Base-by-base conservation (phyloP, 2,329 filamentous ascomycete species). In the Phialophora chinensis region DNA sequence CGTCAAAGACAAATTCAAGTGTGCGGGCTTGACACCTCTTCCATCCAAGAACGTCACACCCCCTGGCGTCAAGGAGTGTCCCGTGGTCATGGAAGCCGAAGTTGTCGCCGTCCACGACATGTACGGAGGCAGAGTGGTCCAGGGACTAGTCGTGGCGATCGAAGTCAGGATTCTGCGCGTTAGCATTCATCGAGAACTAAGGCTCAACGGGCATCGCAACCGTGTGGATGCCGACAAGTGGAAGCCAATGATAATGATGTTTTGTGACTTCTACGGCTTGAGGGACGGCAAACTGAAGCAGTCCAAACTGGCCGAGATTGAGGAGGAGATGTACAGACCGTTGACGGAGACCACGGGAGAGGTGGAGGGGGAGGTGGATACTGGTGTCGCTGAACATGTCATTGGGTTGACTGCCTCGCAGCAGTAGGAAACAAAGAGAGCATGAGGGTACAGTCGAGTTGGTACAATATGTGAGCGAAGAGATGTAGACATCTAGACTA, bases 231-330 rank as follows among this genome's bases (percentile, higher is more conserved):
- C 80, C 1, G 78, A 82, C 65, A 75, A 73, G 54, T 82, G 80
- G 80, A 73, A 74, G 60, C 80, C 81, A 2, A 72, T 82, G 72
- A 79, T 83, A 52, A 82, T 81, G 79, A 76, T 71, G 55, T 83
- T 82, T 65, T 79, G 80, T 69, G 75, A 82, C 62, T 71, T 81
- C 7, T 82, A 82, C 66, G 81, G 79, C 0, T 70, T 79, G 66
- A 70, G 62, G n/a, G 31, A 61, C 17, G 59, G 59, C 5, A 69
- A 63, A 54, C 11, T 69, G 44, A 53, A 54, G 47, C 49, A 52
- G n/a, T 67, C 64, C n/a, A 63, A 42, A 14, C 42, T 69, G 54
- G 67, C 67, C 6, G 67, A 69, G 54, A 53, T 67, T 17, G 64
- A 66, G 49, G 67, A 69, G 62, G 67, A 69, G 29, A 23, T 62